phyloP scores from a whole-genome alignment of 2,329 filamentous ascomycete genomes.

The Aspergillus neotritici region DNA sequence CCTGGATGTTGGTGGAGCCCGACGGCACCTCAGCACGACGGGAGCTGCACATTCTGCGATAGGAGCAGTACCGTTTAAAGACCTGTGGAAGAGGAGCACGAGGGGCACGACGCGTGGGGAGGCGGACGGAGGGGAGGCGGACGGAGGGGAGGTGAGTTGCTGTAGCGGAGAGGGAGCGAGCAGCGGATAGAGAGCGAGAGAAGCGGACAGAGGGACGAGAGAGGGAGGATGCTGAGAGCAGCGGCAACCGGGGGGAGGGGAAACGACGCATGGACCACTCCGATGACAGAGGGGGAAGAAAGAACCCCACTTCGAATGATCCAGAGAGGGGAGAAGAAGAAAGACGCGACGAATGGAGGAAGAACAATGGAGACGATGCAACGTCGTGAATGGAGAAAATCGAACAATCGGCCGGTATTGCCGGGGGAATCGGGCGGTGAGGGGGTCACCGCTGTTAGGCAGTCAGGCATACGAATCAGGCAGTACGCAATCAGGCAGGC shows the following conservation, averaged over 20 bases:
- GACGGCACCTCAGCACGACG: slow-evolving; percentile 51
- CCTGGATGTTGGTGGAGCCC: slow-evolving; percentile 56
- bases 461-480: no score
- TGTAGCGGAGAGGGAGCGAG: no score
- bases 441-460: no score
- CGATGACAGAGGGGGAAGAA: slow-evolving; percentile 11
- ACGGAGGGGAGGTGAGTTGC: slow-evolving; percentile 20
- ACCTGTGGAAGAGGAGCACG: slow-evolving; percentile 26
- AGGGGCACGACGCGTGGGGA: slow-evolving; percentile 15
- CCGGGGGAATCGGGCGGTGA: no score
- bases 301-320: neutral
- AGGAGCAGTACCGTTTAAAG: slow-evolving; percentile 62
- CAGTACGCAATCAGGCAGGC: no score
- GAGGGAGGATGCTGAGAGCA: slow-evolving; percentile 27
- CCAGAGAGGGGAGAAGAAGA: neutral
- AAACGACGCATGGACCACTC: slow-evolving; percentile 29
- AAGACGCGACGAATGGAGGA: neutral
- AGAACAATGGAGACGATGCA: slow-evolving; percentile 2
- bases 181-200: slow-evolving; percentile 15
- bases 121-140: slow-evolving; percentile 19
- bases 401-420: no score
- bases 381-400: slow-evolving; percentile 4
- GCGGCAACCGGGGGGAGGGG: slow-evolving; percentile 28
- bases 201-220: slow-evolving; percentile 23
- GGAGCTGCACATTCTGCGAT: slow-evolving; percentile 69